Base-by-base conservation (phyloP, 2,329 filamentous ascomycete genomes). In the Xylariales sp. region DNA sequence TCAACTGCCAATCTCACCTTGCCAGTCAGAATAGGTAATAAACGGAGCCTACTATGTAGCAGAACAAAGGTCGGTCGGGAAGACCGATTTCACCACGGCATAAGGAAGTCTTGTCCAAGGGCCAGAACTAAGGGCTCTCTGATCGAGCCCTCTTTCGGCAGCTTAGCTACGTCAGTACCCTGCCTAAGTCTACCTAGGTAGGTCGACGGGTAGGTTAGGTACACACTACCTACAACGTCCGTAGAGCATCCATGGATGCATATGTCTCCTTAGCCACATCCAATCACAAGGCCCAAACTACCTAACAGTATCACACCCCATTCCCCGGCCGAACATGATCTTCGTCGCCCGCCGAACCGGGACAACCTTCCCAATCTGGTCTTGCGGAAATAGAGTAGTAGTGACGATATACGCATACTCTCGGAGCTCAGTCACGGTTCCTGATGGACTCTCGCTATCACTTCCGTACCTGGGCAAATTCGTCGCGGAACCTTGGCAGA, bases 201-300 rank as follows among this genome's bases (percentile, higher is more conserved):
- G 23, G 23, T 23, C 1, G 23, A 23, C 23, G 23, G 23, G 23
- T 23, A 23, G 23, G 23, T 23, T 23, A 23, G 23, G 23, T 23
- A 23, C 23, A 23, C 23, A 23, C 23, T 23, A 28, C 45, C n/a
- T 58, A 41, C 4, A 16, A 23, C 18, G 6, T 36, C n/a, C 12
- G 12, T 4, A 10, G 5, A 30, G 3, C 50, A 18, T n/a, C n/a
- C n/a, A n/a, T n/a, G n/a, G n/a, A n/a, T 30, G 32, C 50, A 36
- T 36, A 36, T 14, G 3, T 8, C 14, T 12, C n/a, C 54, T 14
- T 14, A 43, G 4, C 16, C 6, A 14, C 32, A 14, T 34, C 54
- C 54, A 57, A 46, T 57, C 54, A 46, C 23, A 34, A 8, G 5
- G 23, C 10, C 54, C 14, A 23, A n/a, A n/a, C n/a, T n/a, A 56